These are phyloP conservation scores for Pythium apleroticum DNA, from an alignment of 352 stramenopile species.

Conservation along the genomic window DNA sequence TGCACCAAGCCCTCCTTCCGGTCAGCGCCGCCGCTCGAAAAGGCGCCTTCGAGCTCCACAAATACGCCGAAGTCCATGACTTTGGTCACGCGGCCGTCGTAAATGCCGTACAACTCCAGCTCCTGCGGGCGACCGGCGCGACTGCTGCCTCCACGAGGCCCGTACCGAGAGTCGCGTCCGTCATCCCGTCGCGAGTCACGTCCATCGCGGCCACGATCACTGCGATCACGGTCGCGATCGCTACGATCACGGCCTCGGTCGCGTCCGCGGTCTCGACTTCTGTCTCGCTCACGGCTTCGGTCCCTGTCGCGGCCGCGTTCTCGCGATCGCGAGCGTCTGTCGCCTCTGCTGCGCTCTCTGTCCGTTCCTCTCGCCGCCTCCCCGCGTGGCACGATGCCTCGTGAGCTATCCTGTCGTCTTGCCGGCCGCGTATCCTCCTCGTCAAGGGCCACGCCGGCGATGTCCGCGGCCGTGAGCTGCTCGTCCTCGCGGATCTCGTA, in stretches of 20 bases:
- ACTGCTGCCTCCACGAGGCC: constrained; percentile 22
- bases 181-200: constrained; percentile 3
- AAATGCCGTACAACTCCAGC: constrained; percentile 94
- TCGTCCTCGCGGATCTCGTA: constrained; percentile 60
- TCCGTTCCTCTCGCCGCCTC: constrained; percentile 24
- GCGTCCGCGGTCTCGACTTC: not conserved
- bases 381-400: not conserved
- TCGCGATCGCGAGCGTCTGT: not conserved
- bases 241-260: constrained; percentile 29
- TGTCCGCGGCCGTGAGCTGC: constrained; percentile 68
- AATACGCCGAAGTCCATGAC: constrained; percentile 98
- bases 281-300: not conserved
- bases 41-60: constrained; percentile 88
- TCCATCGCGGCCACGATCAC: constrained; percentile 26
- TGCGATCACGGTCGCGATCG: constrained; percentile 28
- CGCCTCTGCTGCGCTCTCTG: constrained; percentile 27
- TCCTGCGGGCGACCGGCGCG: constrained; percentile 23
- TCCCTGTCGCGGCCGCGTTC: not conserved
- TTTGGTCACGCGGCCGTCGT: constrained; percentile 92
- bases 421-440: constrained; percentile 11
- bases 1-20: constrained; percentile 94
- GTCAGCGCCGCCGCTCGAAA: constrained; percentile 30
- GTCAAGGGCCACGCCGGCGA: constrained; percentile 35
- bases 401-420: constrained; percentile 9
- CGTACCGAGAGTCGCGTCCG: constrained; percentile 14